Evolutionary conservation across 306 rosid species (phyloP), one percentile per base, ranked within the genome.

Genomic region (Sechiopsis laciniata): DNA sequence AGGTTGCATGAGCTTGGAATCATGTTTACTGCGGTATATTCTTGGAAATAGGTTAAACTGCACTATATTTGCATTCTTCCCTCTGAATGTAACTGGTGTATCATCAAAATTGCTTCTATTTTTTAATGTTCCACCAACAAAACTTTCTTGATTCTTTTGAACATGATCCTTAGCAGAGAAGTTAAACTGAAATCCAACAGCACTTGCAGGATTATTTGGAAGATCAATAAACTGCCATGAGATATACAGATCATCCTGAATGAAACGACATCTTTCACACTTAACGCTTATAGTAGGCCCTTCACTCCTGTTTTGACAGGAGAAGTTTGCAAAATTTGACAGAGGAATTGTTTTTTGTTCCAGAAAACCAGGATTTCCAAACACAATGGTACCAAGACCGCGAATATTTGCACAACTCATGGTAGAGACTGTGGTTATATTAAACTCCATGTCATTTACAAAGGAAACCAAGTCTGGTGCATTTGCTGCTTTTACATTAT

Each of bases 341-440:
- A 91, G 83, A 76, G 92, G 73, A 80, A 75, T 66, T 55, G 79
- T 77, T 83, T 83, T 84, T 59, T 85, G 80, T 77, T 89, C 96
- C 61, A 90, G 76, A 74, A 81, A 86, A 55, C 97, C 99, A 76
- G 97, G 96, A 79, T 77, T 86, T 70, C 99, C 97, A 16, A 83
- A 74, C 54, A 88, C 84, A 48, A 88, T 56, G 76, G 81, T 88
- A 60, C 87, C 96, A 37, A 91, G 87, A 82, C 73, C 72, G 2
- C 97, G 96, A 13, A 95, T 77, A 85, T 91, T 89, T 29, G 99
- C 83, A 82, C 99, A 95, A 76, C 87, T 91, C 99, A 89, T 91
- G 67, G 88, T 86, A 29, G 97, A 95, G 71, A 95, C 53, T 4
- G 93, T 76, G 66, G 97, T 95, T 75, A 95, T 81, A 84, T 88